Conservation (phyloP, 768 basidiomycete genomes). For the Mycena leptocephala region DNA sequence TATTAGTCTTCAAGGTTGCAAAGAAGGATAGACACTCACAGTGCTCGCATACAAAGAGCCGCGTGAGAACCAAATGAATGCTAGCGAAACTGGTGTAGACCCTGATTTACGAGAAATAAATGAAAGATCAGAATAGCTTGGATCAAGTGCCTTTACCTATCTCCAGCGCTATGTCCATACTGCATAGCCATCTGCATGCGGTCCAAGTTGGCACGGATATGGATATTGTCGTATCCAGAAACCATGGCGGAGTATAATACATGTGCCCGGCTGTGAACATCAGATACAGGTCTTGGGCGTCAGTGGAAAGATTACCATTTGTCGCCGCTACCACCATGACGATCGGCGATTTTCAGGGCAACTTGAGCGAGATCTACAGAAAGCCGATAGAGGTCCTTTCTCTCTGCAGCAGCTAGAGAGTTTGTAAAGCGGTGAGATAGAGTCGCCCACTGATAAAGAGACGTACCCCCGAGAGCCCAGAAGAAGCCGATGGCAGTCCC, state of each 20-base stretch:
- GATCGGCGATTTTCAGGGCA: slow-evolving; percentile 78
- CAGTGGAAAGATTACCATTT: slow-evolving; percentile 67
- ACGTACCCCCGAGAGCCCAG: slow-evolving; percentile 76
- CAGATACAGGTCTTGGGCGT: neutral
- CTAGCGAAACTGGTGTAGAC: slow-evolving; percentile 75
- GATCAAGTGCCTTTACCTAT: slow-evolving; percentile 60
- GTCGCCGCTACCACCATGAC: slow-evolving; percentile 74
- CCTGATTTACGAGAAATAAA: slow-evolving; percentile 48
- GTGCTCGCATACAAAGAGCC: slow-evolving; percentile 75
- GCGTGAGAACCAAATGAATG: slow-evolving; percentile 69
- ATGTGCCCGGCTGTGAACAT: slow-evolving; percentile 66
- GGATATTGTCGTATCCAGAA: slow-evolving; percentile 77
- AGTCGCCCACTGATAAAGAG: neutral
- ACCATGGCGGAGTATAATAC: slow-evolving; percentile 76
- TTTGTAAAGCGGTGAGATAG: slow-evolving; percentile 7
- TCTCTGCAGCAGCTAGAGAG: slow-evolving; percentile 69
- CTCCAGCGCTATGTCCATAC: slow-evolving; percentile 78
- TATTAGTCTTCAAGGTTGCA: neutral
- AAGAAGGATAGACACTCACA: slow-evolving; percentile 54
- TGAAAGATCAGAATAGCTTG: neutral
- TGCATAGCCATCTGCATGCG: slow-evolving; percentile 76
- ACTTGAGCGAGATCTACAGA: slow-evolving; percentile 79
- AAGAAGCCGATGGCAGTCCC: slow-evolving; percentile 83
- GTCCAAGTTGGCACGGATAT: slow-evolving; percentile 74
- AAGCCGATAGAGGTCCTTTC: slow-evolving; percentile 76